Evolutionary conservation across 2,329 filamentous ascomycete genomes (phyloP), one percentile per base, ranked within the genome.

Genomic region (Lecanicillium sp.): DNA sequence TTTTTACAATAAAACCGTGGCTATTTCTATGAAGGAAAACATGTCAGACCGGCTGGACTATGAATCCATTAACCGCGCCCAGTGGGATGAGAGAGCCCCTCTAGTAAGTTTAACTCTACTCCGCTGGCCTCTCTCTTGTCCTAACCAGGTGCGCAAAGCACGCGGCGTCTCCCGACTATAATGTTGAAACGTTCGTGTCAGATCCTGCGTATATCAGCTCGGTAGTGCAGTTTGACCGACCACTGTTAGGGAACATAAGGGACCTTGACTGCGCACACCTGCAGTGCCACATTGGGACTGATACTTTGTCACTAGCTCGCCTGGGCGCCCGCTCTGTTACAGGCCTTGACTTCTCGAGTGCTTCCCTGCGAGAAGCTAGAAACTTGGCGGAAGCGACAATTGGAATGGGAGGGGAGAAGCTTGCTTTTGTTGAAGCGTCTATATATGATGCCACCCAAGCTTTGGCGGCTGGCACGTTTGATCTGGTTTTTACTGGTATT

Each of bases 241-340:
- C 41, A 4, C 38, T 41, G 3, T 31, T 46, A 15, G 40, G 37
- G n/a, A n/a, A 37, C 29, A 17, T 45, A 4, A 19, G 37, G 6
- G 41, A 39, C n/a, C 37, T 44, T 20, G 18, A 42, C 28, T 41
- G 36, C 30, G 43, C 36, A 1, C 45, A 47, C 29, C 38, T 47
- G 4, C 45, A 45, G 35, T 45, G 45, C 41, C 45, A 47, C 39
- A 45, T 45, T 14, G 43, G 43, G n/a, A 47, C 43, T 13, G 45
- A 47, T 28, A 43, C 43, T 19, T 38, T 45, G n/a, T 42, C 43
- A 19, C 35, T 47, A 9, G 43, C 40, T 12, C 29, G 45, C 2
- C 35, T 41, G 13, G 45, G 45, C 34, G 38, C 45, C 16, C 30
- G 40, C n/a, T 45, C 45, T 15, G 43, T 47, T 11, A 43, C 41